Evolutionary conservation across 2,329 filamentous ascomycete genomes (phyloP).

Genomic region (Torrubiella hemipterigena): DNA sequence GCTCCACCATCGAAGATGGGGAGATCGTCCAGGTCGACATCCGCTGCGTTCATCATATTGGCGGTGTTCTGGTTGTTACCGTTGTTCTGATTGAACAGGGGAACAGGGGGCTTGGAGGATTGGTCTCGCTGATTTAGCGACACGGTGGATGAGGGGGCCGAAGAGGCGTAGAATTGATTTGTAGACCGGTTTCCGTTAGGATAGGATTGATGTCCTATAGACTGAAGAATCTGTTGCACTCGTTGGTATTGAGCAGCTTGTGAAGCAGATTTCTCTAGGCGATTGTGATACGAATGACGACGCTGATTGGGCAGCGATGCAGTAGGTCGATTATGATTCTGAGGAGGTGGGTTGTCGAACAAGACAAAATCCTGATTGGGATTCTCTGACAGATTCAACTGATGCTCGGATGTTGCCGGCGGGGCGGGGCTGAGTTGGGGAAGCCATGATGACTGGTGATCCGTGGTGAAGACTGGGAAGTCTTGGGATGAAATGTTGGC

Average conservation of each 20-base stretch:
- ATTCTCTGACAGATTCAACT: conserved; percentile 36
- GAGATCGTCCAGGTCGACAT: conserved; percentile 47
- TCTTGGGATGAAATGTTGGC: conserved; percentile 52
- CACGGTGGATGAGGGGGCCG: conserved; percentile 48
- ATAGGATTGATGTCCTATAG: conserved; percentile 42
- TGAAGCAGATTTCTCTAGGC: conserved; percentile 23
- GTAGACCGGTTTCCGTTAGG: conserved; percentile 48
- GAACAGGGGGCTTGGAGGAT: conserved; percentile 54
- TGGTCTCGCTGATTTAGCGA: conserved; percentile 42
- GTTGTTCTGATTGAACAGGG: conserved; percentile 53
- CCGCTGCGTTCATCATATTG: conserved; percentile 37
- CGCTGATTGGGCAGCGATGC: conserved; percentile 28
- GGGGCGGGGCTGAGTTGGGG: conserved; percentile 53
- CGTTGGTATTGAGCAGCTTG: conserved; percentile 42
- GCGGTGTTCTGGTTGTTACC: conserved; percentile 35
- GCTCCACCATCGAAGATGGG: conserved; percentile 41
- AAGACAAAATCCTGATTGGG: conserved; percentile 67
- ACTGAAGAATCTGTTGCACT: conserved; percentile 46
- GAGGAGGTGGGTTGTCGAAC: conserved; percentile 44
- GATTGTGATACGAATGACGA: conserved; percentile 35
- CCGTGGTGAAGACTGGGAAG: conserved; percentile 71
- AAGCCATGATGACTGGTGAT: conserved; percentile 72
- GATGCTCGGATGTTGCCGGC: conserved; percentile 50
- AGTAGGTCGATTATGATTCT: conserved; percentile 23
- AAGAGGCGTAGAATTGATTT: conserved; percentile 55